phyloP scores from a whole-genome alignment of 2,329 filamentous ascomycete genomes.

The Sclerotinia minor region DNA sequence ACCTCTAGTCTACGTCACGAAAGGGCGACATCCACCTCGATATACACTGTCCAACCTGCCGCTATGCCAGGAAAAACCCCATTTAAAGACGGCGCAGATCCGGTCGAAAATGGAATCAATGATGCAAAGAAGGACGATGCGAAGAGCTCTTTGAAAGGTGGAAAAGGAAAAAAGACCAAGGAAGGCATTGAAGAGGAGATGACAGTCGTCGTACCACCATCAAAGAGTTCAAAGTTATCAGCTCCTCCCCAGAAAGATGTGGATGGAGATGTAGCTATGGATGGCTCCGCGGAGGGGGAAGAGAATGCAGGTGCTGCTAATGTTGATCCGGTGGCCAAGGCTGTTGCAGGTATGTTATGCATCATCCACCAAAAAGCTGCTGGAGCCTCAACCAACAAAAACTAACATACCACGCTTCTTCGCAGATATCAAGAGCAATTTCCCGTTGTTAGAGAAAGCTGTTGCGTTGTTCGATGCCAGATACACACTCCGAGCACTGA shows the following conservation, averaged over 20 bases:
- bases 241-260: constrained; percentile 57
- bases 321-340: constrained; percentile 61
- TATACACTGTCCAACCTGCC: constrained; percentile 25
- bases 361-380: constrained; percentile 7
- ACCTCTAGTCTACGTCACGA: constrained; percentile 31
- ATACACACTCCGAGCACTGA: constrained; percentile 90
- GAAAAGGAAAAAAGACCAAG: constrained; percentile 65
- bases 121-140: constrained; percentile 65
- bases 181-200: constrained; percentile 72
- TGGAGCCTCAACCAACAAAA: neutral
- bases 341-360: constrained; percentile 57
- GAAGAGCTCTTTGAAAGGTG: constrained; percentile 57
- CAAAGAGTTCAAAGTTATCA: constrained; percentile 63
- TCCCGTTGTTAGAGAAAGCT: constrained; percentile 85
- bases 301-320: constrained; percentile 49
- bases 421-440: constrained; percentile 92
- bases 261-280: constrained; percentile 73
- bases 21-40: constrained; percentile 36
- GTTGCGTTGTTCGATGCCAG: constrained; percentile 91
- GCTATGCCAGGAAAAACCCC: constrained; percentile 72
- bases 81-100: constrained; percentile 65
- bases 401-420: constrained; percentile 29
- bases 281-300: constrained; percentile 47
- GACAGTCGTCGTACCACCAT: constrained; percentile 76
- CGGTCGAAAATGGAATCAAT: constrained; percentile 66